Conservation (phyloP, 1,284 basidiomycete genomes). For the Sphaerobolus stellatus region DNA sequence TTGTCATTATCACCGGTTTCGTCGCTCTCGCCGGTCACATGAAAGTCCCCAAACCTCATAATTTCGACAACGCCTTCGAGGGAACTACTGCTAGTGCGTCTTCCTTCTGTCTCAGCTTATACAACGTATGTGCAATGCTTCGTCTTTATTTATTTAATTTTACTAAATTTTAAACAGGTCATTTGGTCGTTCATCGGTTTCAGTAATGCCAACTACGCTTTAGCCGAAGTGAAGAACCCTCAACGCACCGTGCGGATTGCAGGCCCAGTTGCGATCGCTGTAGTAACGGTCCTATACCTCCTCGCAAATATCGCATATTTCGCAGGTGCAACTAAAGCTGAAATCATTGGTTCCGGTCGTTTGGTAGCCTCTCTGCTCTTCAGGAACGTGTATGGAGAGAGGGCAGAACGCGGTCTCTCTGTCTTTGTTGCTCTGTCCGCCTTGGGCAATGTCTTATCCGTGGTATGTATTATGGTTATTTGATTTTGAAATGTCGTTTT, state of each 20-base stretch:
- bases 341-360: constrained; percentile 59
- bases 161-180: constrained; percentile 43
- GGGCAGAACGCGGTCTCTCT: constrained; percentile 41
- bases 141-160: constrained; percentile 27
- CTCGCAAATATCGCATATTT: constrained; percentile 69
- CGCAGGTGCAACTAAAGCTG: constrained; percentile 61
- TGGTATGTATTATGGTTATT: constrained; percentile 59
- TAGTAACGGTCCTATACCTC: constrained; percentile 55
- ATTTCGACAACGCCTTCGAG: constrained; percentile 55
- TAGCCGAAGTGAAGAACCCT: constrained; percentile 67
- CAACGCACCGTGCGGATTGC: constrained; percentile 65
- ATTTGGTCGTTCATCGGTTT: constrained; percentile 53
- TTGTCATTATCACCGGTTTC: constrained; percentile 62
- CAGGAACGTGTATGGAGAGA: neutral
- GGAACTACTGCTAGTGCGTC: constrained; percentile 35
- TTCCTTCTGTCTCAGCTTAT: constrained; percentile 19
- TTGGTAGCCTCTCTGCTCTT: constrained; percentile 64
- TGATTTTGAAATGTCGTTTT: neutral
- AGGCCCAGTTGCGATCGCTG: constrained; percentile 59
- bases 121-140: constrained; percentile 36
- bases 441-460: constrained; percentile 59
- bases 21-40: constrained; percentile 47
- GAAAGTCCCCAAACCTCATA: constrained; percentile 40
- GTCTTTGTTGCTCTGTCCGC: constrained; percentile 61
- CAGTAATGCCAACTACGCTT: constrained; percentile 67